Evolutionary conservation across 2,329 filamentous ascomycete species (phyloP), one percentile per base, ranked within the genome.

Genomic region (Tolypocladium tundrense): DNA sequence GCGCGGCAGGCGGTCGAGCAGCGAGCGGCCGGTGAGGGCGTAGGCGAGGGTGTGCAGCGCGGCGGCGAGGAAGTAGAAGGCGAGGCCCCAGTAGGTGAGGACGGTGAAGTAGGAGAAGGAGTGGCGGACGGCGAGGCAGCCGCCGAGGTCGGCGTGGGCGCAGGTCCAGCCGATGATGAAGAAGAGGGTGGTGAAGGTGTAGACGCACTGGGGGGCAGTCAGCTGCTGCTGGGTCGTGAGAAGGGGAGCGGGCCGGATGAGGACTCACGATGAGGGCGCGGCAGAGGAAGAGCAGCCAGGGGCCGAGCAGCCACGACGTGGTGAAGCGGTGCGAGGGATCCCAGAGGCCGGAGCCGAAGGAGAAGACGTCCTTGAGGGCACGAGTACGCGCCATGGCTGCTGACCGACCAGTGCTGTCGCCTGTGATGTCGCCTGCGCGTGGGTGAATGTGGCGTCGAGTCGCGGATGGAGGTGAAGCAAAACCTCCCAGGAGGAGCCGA

Each of bases 41-140:
- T 93, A 94, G 53, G 78, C 79, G 56, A 83, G 74, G 7, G 88
- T 91, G 75, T 95, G 90, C 21, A 83, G 61, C 21, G 87, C 78
- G 1, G 87, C 79, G 66, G 86, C 75, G 58, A 85, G 77, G 69
- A 87, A 87, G 77, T 95, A 96, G 74, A 92, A 93, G 31, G 82
- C 85, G 41, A 93, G 74, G 2, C 89, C 89, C 88, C 88, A 94
- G 78, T 87, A 94, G 11, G 88, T 90, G 59, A 94, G 76, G 66
- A 86, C 78, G 35, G 91, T 95, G 76, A 96, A 95, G 78, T 84
- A 95, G 65, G 86, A 90, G 76, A 95, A 94, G 52, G 79, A 80
- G 52, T 77, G 72, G 56, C 77, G 74, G 33, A 82, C 80, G 1
- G 66, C 67, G 40, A 67, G 62, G 67, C 78, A 79, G 54, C 79